Percentiles rank a stretch among this genome's conserved stretches.
phyloP scores from a whole-genome alignment of 2,329 filamentous ascomycete genomes.

The Seiridium unicorne region DNA sequence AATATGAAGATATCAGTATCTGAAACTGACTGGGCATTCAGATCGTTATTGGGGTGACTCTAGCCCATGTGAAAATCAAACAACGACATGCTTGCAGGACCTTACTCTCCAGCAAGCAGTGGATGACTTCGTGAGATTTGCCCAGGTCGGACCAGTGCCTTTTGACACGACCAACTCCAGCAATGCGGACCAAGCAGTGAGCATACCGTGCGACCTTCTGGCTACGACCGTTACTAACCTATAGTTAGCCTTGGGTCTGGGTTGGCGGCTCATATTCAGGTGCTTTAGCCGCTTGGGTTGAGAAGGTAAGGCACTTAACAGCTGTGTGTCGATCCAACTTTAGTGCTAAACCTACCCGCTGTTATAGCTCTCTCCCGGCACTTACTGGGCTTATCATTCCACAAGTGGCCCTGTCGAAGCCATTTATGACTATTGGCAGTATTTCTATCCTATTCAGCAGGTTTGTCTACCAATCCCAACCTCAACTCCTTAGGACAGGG shows the following conservation, averaged over 20 bases:
- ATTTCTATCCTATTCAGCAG: constrained; percentile 54
- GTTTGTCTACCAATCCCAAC: neutral
- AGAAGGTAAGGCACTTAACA: constrained; percentile 26
- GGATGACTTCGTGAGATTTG: constrained; percentile 53
- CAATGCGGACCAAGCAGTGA: constrained; percentile 46
- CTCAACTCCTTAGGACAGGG: neutral
- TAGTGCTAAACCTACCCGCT: neutral
- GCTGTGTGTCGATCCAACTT: neutral
- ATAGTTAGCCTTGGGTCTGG: constrained; percentile 51
- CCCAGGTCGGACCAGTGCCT: constrained; percentile 48
- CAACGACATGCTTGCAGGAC: constrained; percentile 51
- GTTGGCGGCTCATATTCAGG: constrained; percentile 57
- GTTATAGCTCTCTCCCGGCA: constrained; percentile 43
- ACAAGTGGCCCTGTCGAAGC: constrained; percentile 55
- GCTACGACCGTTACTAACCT: neutral
- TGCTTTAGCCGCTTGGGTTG: constrained; percentile 54
- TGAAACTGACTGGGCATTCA: constrained; percentile 14
- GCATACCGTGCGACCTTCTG: neutral
- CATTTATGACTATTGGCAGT: constrained; percentile 57
- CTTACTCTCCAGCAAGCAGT: constrained; percentile 54
- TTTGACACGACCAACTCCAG: constrained; percentile 47
- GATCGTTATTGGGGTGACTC: constrained; percentile 60
- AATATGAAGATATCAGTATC: neutral
- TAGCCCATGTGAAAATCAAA: constrained; percentile 48
- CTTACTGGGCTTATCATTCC: constrained; percentile 60